phyloP scores from a whole-genome alignment of 2,329 filamentous ascomycete genomes.

The Colletotrichum kahawae region DNA sequence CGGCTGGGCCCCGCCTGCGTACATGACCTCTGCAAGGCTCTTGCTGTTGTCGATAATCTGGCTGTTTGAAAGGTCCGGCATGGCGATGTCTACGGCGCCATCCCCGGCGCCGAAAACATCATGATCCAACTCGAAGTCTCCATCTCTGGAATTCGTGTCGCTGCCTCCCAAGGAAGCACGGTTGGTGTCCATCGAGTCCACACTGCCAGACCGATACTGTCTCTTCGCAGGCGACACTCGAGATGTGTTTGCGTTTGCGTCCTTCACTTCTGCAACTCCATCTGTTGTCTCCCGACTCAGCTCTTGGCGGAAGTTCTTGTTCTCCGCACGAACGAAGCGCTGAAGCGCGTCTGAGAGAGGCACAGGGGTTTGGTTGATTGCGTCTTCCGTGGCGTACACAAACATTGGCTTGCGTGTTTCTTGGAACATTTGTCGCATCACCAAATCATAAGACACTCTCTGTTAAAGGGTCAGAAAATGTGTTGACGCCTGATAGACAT shows the following conservation, averaged over 20 bases:
- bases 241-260: neutral
- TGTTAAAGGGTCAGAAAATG: conserved; percentile 31
- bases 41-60: neutral
- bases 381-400: conserved; percentile 59
- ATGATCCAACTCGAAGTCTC: conserved; percentile 18
- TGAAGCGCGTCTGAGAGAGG: conserved; percentile 44
- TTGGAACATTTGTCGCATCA: conserved; percentile 50
- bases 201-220: conserved; percentile 50
- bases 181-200: conserved; percentile 53
- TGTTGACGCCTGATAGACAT: neutral
- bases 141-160: conserved; percentile 16
- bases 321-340: conserved; percentile 56
- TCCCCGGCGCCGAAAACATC: conserved; percentile 31
- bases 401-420: conserved; percentile 54
- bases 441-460: conserved; percentile 52
- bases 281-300: conserved; percentile 42
- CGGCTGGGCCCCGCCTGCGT: conserved; percentile 7
- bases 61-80: conserved; percentile 26
- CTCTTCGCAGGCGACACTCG: conserved; percentile 47
- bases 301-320: conserved; percentile 56
- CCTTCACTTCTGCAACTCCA: conserved; percentile 3
- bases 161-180: conserved; percentile 44
- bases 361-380: conserved; percentile 38
- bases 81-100: conserved; percentile 28
- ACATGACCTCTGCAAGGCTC: neutral